A percentile compares a stretch with the other conserved stretches of the same genome.
These are phyloP conservation scores for Gamsiella multidivaricata DNA, from an alignment of 192 early-diverging fungal genomes.

Conservation along the genomic window DNA sequence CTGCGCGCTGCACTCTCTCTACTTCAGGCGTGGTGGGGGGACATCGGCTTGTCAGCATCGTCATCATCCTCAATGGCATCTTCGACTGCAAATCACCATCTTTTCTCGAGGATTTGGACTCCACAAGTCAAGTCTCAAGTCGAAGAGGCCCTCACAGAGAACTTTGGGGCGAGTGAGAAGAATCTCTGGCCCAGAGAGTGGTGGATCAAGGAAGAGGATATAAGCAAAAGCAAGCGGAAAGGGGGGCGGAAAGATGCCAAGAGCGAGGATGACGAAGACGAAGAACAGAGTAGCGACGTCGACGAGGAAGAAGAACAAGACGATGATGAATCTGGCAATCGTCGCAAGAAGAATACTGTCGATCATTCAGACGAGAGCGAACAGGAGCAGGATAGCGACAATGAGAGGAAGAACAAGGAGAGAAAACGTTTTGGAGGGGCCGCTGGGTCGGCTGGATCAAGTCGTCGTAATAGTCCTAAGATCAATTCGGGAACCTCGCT, in stretches of 20 bases:
- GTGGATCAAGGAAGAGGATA: conserved; percentile 13
- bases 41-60: not conserved
- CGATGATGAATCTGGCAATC: not conserved
- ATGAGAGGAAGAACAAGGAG: conserved; percentile 14
- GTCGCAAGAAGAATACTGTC: conserved; percentile 14
- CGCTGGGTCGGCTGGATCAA: conserved; percentile 22
- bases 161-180: conserved; percentile 43
- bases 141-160: conserved; percentile 41
- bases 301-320: not conserved
- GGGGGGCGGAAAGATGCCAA: not conserved
- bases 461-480: conserved; percentile 42
- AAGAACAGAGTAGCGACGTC: conserved; percentile 10
- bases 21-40: conserved; percentile 22
- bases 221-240: not conserved
- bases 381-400: conserved; percentile 16
- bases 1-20: conserved; percentile 17
- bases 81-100: too few species aligned
- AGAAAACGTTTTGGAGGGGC: conserved; percentile 15
- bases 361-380: conserved; percentile 19
- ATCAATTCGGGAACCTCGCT: conserved; percentile 6
- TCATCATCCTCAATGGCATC: not conserved
- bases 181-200: conserved; percentile 50
- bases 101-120: conserved; percentile 31
- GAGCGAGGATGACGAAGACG: conserved; percentile 25
- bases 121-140: conserved; percentile 21